Percentiles rank a stretch among this genome's conserved stretches.
These are phyloP conservation scores for Stentor roeselii DNA, from an alignment of 73 alveolate species.

Conservation along the genomic window DNA sequence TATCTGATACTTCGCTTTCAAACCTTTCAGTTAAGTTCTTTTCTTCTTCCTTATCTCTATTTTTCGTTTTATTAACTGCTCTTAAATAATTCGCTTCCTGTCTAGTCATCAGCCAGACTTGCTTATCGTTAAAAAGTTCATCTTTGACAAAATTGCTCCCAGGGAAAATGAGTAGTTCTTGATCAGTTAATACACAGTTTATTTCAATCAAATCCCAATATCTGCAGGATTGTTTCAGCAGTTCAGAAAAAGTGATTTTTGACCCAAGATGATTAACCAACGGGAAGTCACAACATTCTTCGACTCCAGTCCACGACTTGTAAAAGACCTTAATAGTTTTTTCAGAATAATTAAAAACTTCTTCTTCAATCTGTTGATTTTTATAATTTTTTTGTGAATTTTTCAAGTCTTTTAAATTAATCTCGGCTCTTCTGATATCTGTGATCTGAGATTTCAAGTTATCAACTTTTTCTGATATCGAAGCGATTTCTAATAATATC, in stretches of 20 bases:
- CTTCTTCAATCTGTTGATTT: background rate
- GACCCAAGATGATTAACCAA: background rate
- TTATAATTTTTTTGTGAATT: background rate
- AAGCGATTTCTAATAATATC: background rate
- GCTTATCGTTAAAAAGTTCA: background rate
- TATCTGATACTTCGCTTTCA: background rate
- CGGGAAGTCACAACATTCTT: conserved; percentile 18
- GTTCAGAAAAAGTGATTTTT: background rate
- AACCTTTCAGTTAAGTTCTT: background rate
- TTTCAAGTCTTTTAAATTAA: background rate
- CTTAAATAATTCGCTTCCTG: background rate
- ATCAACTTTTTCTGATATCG: conserved; percentile 15
- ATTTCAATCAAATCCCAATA: background rate
- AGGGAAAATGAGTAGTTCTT: background rate
- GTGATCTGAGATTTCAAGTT: background rate
- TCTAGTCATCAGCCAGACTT: conserved; percentile 16
- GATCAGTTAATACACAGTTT: background rate
- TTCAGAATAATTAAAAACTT: background rate
- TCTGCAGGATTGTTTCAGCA: background rate
- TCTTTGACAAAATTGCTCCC: background rate
- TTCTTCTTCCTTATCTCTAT: background rate
- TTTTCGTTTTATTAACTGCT: background rate
- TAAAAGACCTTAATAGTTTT: background rate
- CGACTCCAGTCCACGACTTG: background rate
- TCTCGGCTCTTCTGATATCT: conserved; percentile 9